phyloP scores from a whole-genome alignment of 1,284 basidiomycete genomes.

The Bondarzewia mesenterica region DNA sequence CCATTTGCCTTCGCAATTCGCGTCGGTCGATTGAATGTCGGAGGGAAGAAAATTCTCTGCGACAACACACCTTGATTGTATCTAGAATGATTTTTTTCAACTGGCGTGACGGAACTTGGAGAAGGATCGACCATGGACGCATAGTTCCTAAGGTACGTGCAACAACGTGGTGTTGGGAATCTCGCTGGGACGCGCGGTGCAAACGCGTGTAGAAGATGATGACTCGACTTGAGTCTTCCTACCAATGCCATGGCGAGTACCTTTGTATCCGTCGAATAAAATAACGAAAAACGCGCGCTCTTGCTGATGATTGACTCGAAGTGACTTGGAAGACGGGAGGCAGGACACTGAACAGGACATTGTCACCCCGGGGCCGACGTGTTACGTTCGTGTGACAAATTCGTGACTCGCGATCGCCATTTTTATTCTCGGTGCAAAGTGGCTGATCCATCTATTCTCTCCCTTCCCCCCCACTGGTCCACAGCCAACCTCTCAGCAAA shows the following conservation, averaged over 20 bases:
- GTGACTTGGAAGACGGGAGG: too few species aligned
- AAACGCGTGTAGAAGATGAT: neutral
- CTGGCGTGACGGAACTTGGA: constrained; percentile 24
- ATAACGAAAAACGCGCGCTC: too few species aligned
- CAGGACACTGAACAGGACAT: too few species aligned
- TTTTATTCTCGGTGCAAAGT: neutral
- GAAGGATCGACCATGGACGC: neutral
- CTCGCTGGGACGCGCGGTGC: neutral
- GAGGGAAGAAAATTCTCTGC: neutral
- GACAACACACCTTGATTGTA: constrained; percentile 49
- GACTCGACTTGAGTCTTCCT: neutral
- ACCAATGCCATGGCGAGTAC: neutral
- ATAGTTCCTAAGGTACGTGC: neutral
- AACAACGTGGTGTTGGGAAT: neutral
- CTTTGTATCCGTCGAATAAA: too few species aligned
- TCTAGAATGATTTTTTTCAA: constrained; percentile 64
- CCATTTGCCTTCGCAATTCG: constrained; percentile 60
- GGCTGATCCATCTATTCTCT: neutral
- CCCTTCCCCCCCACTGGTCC: neutral
- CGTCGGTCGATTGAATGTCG: neutral
- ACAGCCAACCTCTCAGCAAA: neutral
- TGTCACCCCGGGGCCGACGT: neutral
- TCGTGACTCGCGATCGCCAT: constrained; percentile 1
- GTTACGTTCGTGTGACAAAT: neutral
- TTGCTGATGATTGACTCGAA: too few species aligned